Evolutionary conservation across 2,329 filamentous ascomycete genomes (phyloP), one percentile per base, ranked within the genome.

Genomic region (Lachnellula subtilissima): DNA sequence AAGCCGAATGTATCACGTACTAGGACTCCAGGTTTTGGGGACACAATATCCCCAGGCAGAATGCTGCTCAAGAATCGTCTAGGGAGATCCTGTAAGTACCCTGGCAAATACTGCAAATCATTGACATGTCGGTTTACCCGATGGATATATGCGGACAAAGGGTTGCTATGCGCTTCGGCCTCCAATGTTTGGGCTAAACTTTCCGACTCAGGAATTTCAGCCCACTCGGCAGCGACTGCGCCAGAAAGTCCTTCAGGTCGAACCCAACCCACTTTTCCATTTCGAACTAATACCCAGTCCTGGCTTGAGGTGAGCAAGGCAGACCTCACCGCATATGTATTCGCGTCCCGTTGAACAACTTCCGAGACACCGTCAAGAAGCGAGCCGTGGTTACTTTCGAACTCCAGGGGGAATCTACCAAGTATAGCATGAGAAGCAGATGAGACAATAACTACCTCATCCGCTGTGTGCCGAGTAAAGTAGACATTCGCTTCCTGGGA

Each of bases 271-370:
- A 84, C 67, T 55, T 88, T 87, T 14, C 92, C 91, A 68, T 97
- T 96, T 55, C 88, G 86, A 46, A 96, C 78, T 51, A 97, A 76
- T 23, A 87, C 77, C 90, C 92, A 97, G 65, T 96, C 88, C 22
- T 86, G 80, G 1, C 72, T 83, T 70, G 73, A 83, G 66, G 80
- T 83, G 5, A 90, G 78, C 19, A 89, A 76, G 2, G 91, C 92
- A 32, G 87, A 85, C 54, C 94, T 82, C 12, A 96, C 85, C 40
- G 93, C 91, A 57, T 87, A 91, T 4, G 82, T 84, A 52, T 84
- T 78, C 9, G 74, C 75, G 36, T 76, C 75, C 69, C 88, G 90
- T 63, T 87, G 82, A 57, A 95, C 82, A 9, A 97, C 88, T 68
- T 97, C 93, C 1, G 92, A 89, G 4, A 88, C 85, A 2, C 84